These are phyloP conservation scores for Sugiyamaella castrensis DNA, from an alignment of 1,139 yeast species.

Conservation along the genomic window DNA sequence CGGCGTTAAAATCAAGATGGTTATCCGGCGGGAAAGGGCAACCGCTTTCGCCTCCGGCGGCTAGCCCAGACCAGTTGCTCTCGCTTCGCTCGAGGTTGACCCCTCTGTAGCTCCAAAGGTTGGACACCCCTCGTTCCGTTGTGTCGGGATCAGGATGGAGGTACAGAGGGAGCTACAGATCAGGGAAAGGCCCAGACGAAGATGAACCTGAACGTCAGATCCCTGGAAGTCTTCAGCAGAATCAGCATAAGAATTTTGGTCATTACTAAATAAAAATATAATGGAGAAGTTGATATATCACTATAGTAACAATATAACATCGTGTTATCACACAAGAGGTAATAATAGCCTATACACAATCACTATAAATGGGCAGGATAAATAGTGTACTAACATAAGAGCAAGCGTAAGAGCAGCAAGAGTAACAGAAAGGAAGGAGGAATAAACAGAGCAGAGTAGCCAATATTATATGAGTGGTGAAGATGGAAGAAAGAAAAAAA, in stretches of 20 bases:
- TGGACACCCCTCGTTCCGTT: too few relatives aligned
- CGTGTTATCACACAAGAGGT: neutral
- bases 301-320: too few relatives aligned
- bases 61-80: slow-evolving; percentile 4
- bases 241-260: slow-evolving; percentile 6
- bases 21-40: too few relatives aligned
- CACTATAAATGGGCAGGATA: slow-evolving; percentile 7
- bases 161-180: too few relatives aligned
- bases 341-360: slow-evolving; percentile 8
- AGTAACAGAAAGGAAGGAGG: neutral
- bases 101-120: too few relatives aligned
- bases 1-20: too few relatives aligned
- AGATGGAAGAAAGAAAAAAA: too few relatives aligned
- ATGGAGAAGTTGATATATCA: neutral
- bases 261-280: slow-evolving; percentile 8
- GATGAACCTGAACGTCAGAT: too few relatives aligned
- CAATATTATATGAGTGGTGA: too few relatives aligned
- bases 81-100: neutral
- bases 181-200: too few relatives aligned
- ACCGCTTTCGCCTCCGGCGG: neutral
- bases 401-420: neutral
- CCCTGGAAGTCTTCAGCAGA: too few relatives aligned
- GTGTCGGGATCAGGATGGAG: too few relatives aligned
- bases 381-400: neutral
- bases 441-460: neutral